Evolutionary conservation across 768 basidiomycete genomes (phyloP).

Genomic region (Mycena leptocephala): DNA sequence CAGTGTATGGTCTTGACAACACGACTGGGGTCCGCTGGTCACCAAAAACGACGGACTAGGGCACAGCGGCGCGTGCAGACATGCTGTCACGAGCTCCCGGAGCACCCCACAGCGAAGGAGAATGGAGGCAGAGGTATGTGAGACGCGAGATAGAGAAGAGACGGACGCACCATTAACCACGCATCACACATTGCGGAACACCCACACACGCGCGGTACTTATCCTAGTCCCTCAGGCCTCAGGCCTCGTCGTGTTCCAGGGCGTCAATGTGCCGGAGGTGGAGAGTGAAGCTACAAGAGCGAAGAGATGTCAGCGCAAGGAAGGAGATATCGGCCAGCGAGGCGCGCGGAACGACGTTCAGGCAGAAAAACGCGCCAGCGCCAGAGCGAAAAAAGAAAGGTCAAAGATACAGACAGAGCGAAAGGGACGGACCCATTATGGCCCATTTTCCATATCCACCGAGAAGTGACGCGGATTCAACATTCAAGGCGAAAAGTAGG

Average conservation of each 20-base stretch:
- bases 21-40: too few relatives aligned
- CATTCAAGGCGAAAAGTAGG: background rate
- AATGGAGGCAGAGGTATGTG: too few relatives aligned
- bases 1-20: background rate
- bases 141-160: background rate
- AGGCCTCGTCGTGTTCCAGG: background rate
- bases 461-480: background rate
- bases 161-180: background rate
- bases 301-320: background rate
- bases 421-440: background rate
- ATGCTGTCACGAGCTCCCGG: background rate
- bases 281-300: background rate
- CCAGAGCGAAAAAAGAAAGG: background rate
- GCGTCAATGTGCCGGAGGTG: background rate
- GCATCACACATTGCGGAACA: too few relatives aligned
- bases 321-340: background rate
- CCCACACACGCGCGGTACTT: too few relatives aligned
- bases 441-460: background rate
- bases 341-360: background rate
- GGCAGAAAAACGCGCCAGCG: too few relatives aligned
- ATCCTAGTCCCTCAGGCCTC: too few relatives aligned
- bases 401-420: background rate
- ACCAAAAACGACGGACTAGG: background rate
- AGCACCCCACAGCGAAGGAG: too few relatives aligned
- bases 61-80: background rate